phyloP scores from a whole-genome alignment of 164 flowering plant genomes.

The Houttuynia cordata region DNA sequence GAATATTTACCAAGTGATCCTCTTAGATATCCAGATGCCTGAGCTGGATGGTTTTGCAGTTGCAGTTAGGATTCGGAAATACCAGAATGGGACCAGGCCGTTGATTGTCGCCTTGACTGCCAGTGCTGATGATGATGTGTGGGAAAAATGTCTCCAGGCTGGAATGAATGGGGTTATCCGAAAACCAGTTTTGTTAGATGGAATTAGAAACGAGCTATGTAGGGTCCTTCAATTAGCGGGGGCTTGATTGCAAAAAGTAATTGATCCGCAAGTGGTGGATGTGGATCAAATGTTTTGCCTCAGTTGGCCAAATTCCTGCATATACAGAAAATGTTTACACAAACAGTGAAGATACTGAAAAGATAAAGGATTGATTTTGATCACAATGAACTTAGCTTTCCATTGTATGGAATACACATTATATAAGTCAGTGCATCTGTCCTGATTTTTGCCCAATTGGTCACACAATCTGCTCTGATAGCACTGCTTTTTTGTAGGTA shows the following conservation, averaged over 20 bases:
- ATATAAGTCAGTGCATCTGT: too few relatives aligned
- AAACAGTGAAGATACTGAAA: too few relatives aligned
- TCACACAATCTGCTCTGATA: too few relatives aligned
- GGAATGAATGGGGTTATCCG: constrained; percentile 77
- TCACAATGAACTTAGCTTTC: too few relatives aligned
- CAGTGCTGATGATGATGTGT: constrained; percentile 48
- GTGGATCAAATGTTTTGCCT: not conserved
- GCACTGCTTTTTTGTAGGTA: too few relatives aligned
- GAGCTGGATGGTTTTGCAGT: constrained; percentile 86
- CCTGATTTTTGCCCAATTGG: too few relatives aligned
- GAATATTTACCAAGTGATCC: constrained; percentile 36
- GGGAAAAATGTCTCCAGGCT: constrained; percentile 48
- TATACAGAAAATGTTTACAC: not conserved
- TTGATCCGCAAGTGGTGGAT: not conserved
- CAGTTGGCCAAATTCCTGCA: not conserved
- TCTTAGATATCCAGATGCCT: constrained; percentile 74
- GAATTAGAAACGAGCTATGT: constrained; percentile 57
- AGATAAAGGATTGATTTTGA: too few relatives aligned
- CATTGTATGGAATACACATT: too few relatives aligned
- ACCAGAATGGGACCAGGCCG: constrained; percentile 55
- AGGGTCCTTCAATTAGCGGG: constrained; percentile 44
- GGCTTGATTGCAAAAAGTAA: not conserved
- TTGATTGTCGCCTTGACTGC: constrained; percentile 60
- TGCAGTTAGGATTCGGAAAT: constrained; percentile 55
- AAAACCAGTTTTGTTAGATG: constrained; percentile 58